Evolutionary conservation across 2,329 filamentous ascomycete species (phyloP).

Genomic region (Colletotrichum chrysophilum): DNA sequence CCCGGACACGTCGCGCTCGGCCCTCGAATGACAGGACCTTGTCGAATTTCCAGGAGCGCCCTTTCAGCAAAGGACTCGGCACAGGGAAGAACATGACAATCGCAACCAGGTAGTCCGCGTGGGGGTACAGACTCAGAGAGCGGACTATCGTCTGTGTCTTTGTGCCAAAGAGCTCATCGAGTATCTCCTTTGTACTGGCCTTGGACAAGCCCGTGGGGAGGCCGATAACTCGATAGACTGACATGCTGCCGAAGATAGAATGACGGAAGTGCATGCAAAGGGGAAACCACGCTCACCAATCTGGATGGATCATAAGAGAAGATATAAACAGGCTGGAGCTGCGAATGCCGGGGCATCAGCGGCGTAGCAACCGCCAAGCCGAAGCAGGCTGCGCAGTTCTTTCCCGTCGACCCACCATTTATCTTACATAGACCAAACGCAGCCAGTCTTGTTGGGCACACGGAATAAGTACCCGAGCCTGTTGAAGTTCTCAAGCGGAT

Average conservation of each 20-base stretch:
- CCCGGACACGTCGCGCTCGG: too few species aligned
- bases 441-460: background rate
- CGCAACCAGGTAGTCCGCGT: too few species aligned
- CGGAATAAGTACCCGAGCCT: fast-evolving
- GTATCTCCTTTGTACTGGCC: background rate
- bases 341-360: background rate
- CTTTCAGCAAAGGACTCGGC: too few species aligned
- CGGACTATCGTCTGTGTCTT: too few species aligned
- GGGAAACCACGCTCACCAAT: too few species aligned
- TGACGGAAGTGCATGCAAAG: background rate
- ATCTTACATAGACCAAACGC: too few species aligned
- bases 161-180: background rate
- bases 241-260: background rate
- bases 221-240: background rate
- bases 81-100: too few species aligned
- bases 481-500: background rate
- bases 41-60: too few species aligned
- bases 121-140: too few species aligned
- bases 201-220: background rate
- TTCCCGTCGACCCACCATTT: too few species aligned
- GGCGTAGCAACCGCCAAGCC: background rate
- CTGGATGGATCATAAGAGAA: background rate
- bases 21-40: too few species aligned
- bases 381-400: background rate
- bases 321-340: background rate